Conservation (phyloP, 306 rosid genomes). For the Heteromeles arbutifolia region DNA sequence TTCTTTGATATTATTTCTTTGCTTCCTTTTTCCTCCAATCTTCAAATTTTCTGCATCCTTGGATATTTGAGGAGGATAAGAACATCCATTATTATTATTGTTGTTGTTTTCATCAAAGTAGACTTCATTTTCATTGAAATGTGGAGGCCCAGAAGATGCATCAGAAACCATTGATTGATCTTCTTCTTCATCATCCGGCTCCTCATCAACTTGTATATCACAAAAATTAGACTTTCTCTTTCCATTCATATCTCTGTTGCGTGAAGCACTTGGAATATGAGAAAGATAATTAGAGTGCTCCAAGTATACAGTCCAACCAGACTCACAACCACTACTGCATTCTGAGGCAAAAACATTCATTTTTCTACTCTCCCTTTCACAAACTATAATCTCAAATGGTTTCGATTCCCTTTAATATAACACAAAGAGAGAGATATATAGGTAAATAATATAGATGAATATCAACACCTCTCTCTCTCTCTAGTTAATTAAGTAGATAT, state of each 20-base stretch:
- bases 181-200: conserved; percentile 43
- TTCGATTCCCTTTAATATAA: conserved; percentile 25
- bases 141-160: conserved; percentile 99
- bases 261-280: conserved; percentile 31
- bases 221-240: conserved; percentile 10
- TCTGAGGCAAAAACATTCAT: conserved; percentile 71
- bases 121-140: conserved; percentile 43
- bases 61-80: conserved; percentile 29
- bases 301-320: conserved; percentile 94
- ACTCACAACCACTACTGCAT: conserved; percentile 79
- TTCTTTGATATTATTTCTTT: conserved; percentile 29
- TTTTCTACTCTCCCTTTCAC: not conserved
- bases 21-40: conserved; percentile 34
- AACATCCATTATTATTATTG: conserved; percentile 17
- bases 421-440: not conserved
- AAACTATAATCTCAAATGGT: conserved; percentile 8
- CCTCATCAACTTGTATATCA: conserved; percentile 5
- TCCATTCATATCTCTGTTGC: conserved; percentile 21
- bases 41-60: conserved; percentile 27
- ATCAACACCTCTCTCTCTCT: conserved; percentile 1
- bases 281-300: conserved; percentile 54
- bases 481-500: not conserved
- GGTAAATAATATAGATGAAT: conserved; percentile 11
- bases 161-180: conserved; percentile 97
- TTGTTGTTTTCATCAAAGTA: conserved; percentile 28